These are phyloP conservation scores for Phyllosticta citriasiana DNA, from an alignment of 2,329 filamentous ascomycete species.

Conservation along the genomic window DNA sequence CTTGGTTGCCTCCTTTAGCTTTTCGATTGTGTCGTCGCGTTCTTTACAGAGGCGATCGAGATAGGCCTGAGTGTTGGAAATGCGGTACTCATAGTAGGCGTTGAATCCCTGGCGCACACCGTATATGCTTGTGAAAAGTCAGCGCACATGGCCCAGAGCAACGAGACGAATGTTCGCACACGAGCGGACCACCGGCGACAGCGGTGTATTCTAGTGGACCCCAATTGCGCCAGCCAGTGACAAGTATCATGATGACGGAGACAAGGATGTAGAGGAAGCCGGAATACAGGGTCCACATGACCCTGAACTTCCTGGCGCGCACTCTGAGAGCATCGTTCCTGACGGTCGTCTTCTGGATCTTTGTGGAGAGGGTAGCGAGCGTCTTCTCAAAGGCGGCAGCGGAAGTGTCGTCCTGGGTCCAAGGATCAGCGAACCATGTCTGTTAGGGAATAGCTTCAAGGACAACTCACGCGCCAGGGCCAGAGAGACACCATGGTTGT, in stretches of 20 bases:
- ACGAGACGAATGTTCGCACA: constrained; percentile 43
- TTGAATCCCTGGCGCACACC: constrained; percentile 55
- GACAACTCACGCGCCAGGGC: constrained; percentile 66
- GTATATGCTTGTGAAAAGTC: constrained; percentile 58
- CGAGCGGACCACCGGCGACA: constrained; percentile 64
- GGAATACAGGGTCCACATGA: constrained; percentile 83
- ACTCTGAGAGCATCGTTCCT: constrained; percentile 65
- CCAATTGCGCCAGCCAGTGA: constrained; percentile 76
- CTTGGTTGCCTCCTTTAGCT: constrained; percentile 87
- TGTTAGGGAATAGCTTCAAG: background rate
- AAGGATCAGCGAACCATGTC: constrained; percentile 8
- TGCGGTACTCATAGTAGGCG: constrained; percentile 70
- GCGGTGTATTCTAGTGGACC: constrained; percentile 67
- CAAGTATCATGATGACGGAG: constrained; percentile 68
- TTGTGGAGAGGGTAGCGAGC: constrained; percentile 68
- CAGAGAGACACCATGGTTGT: constrained; percentile 69
- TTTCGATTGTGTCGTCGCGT: constrained; percentile 78
- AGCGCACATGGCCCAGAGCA: constrained; percentile 9
- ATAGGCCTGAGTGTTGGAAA: constrained; percentile 56
- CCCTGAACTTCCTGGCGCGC: constrained; percentile 66
- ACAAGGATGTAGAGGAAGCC: constrained; percentile 85
- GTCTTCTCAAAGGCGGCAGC: constrained; percentile 90
- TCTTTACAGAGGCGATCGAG: constrained; percentile 70
- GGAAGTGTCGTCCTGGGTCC: constrained; percentile 60
- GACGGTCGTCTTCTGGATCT: constrained; percentile 66